Evolutionary conservation across 495 filamentous ascomycete genomes (phyloP), one percentile per base, ranked within the genome.

Genomic region (Aspergillus indologenus): DNA sequence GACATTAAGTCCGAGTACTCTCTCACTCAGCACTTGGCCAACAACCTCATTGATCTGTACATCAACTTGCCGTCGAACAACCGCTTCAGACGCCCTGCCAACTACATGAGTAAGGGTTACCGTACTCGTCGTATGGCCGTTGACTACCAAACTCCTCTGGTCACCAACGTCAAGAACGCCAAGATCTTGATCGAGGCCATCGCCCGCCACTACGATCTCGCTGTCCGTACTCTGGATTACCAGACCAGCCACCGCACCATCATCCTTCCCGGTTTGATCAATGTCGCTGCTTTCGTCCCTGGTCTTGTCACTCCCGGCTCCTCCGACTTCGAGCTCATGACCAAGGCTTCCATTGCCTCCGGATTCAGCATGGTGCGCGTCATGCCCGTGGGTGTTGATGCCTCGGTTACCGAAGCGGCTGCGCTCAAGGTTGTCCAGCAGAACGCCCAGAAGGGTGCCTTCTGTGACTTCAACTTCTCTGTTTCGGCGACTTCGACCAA

Each of bases 31-130:
- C 92, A 96, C 79, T 74, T 98, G 68, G 88, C 93, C 34, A 97
- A 96, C 72, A 96, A 97, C 73, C 84, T 94, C 69, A 98, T 98
- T 59, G 93, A 97, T 75, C 81, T 98, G 34, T 98, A 98, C 74
- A 96, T 98, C 84, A 98, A 98, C 74, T 77, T 98, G 69, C 94
- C 94, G 5, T 96, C 92, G n/a, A 96, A 81, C 83, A 98, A 98
- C 74, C 87, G 90, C 62, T 98, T 92, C 81, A 83, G 94, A 58
- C 86, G 94, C 56, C 94, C 94, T 22, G 94, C 94, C 56, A 98
- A 90, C 77, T 98, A 98, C 77, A 93, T 98, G 88, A 96, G 91
- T 71, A 92, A 90, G 74, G 94, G 94, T 54, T 98, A 98, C 72
- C 85, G 86, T 61, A 97, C 94, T 31, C 84, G 94, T 68, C 87